Percentiles rank a stretch among this genome's conserved stretches.
These are phyloP conservation scores for Aquilaria sinensis DNA, from an alignment of 345 rosid genomes.

Conservation along the genomic window DNA sequence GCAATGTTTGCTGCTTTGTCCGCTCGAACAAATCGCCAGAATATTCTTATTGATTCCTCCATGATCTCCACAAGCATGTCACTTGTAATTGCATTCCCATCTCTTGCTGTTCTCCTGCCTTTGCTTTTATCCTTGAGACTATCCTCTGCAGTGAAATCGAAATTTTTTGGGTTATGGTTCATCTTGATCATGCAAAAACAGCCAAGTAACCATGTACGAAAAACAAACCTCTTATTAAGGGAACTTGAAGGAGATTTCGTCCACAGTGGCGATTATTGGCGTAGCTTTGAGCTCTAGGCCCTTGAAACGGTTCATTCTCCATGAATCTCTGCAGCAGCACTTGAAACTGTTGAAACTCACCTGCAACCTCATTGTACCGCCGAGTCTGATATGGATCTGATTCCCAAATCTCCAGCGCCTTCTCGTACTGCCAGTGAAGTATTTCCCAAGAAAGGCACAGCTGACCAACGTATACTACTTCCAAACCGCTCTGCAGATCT, in stretches of 20 bases:
- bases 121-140: constrained; percentile 40
- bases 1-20: constrained; percentile 50
- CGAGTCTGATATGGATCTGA: constrained; percentile 52
- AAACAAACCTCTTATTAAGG: constrained; percentile 69
- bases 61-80: constrained; percentile 70
- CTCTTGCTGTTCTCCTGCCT: constrained; percentile 30
- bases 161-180: constrained; percentile 3
- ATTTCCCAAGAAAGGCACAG: constrained; percentile 97
- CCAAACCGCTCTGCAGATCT: constrained; percentile 67
- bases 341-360: constrained; percentile 90
- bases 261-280: constrained; percentile 59
- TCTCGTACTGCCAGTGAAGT: constrained; percentile 91
- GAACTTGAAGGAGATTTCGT: constrained; percentile 89
- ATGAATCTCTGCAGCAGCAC: constrained; percentile 82
- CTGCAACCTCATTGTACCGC: constrained; percentile 74
- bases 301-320: constrained; percentile 79
- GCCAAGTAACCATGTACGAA: neutral
- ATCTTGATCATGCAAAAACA: neutral
- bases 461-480: constrained; percentile 89
- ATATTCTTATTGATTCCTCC: constrained; percentile 88
- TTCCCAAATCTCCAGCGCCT: constrained; percentile 63
- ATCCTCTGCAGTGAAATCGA: constrained; percentile 52
- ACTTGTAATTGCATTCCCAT: constrained; percentile 38
- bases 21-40: constrained; percentile 75
- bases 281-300: constrained; percentile 68